Percentiles rank a stretch among this genome's conserved stretches.
These are phyloP conservation scores for Lactarius akahatsu DNA, from an alignment of 768 basidiomycete genomes.

Conservation along the genomic window DNA sequence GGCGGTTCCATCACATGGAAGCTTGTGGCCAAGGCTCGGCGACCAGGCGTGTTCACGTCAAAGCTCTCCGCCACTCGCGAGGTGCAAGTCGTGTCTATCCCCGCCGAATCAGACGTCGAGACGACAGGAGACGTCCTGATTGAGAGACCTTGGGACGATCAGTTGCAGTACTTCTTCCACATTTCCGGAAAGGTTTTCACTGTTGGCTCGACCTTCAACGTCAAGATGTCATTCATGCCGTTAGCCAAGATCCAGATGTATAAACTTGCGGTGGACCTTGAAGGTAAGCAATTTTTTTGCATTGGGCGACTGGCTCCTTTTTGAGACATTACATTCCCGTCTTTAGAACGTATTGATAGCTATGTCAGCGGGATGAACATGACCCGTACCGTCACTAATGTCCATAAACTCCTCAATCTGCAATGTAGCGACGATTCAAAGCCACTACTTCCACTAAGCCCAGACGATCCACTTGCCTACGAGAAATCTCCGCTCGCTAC, in stretches of 20 bases:
- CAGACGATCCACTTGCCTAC: constrained; percentile 63
- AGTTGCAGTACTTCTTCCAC: constrained; percentile 77
- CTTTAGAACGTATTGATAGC: constrained; percentile 77
- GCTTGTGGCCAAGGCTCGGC: constrained; percentile 78
- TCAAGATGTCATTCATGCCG: constrained; percentile 81
- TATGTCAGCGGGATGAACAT: constrained; percentile 65
- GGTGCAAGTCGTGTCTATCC: constrained; percentile 70
- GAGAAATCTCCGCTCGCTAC: constrained; percentile 63
- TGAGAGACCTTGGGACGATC: constrained; percentile 88
- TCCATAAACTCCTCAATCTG: constrained; percentile 60
- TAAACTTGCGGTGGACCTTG: constrained; percentile 67
- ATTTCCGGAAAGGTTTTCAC: constrained; percentile 74
- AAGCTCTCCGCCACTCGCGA: constrained; percentile 71
- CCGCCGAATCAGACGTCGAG: constrained; percentile 83
- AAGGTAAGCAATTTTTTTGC: constrained; percentile 55
- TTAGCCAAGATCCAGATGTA: constrained; percentile 81
- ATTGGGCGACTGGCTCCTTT: not conserved
- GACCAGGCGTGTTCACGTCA: constrained; percentile 75
- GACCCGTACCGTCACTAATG: constrained; percentile 65
- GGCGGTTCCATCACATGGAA: constrained; percentile 78
- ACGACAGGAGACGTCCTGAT: constrained; percentile 78
- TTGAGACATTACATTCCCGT: constrained; percentile 4
- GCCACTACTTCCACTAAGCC: constrained; percentile 76
- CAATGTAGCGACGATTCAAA: constrained; percentile 53
- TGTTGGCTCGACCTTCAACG: constrained; percentile 78